These are phyloP conservation scores for Termitomyces sp. DNA, from an alignment of 768 basidiomycete genomes.

Conservation along the genomic window DNA sequence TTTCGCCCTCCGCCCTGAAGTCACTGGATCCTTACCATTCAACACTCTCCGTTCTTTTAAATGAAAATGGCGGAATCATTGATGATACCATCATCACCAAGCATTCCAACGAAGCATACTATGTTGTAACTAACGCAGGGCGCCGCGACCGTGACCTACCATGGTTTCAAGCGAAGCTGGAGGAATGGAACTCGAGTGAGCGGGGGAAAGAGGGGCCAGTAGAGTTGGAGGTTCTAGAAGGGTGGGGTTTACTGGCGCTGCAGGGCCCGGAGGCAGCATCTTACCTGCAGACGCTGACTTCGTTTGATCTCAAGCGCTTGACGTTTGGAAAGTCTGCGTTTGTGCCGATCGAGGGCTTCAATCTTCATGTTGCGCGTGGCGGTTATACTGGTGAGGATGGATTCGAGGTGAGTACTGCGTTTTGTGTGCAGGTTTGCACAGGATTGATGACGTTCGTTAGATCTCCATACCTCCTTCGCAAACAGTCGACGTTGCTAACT, in stretches of 20 bases:
- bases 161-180: constrained; percentile 65
- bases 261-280: constrained; percentile 87
- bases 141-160: constrained; percentile 73
- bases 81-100: constrained; percentile 94
- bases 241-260: constrained; percentile 84
- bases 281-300: constrained; percentile 71
- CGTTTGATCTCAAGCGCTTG: constrained; percentile 65
- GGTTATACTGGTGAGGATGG: constrained; percentile 99
- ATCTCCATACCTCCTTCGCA: constrained; percentile 84
- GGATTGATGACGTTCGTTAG: constrained; percentile 27
- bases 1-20: constrained; percentile 80
- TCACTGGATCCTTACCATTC: constrained; percentile 67
- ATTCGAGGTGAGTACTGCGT: constrained; percentile 61
- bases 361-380: constrained; percentile 85
- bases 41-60: constrained; percentile 85
- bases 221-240: constrained; percentile 73
- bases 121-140: constrained; percentile 96
- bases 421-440: neutral
- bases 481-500: constrained; percentile 64
- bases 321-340: constrained; percentile 85
- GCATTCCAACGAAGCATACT: constrained; percentile 73
- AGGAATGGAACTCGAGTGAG: constrained; percentile 71
- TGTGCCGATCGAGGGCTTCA: constrained; percentile 70
- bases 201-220: constrained; percentile 54
- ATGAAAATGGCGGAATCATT: constrained; percentile 88